Evolutionary conservation across 192 early-diverging fungal species (phyloP), one percentile per base, ranked within the genome.

Genomic region (Rhizophlyctis rosea): DNA sequence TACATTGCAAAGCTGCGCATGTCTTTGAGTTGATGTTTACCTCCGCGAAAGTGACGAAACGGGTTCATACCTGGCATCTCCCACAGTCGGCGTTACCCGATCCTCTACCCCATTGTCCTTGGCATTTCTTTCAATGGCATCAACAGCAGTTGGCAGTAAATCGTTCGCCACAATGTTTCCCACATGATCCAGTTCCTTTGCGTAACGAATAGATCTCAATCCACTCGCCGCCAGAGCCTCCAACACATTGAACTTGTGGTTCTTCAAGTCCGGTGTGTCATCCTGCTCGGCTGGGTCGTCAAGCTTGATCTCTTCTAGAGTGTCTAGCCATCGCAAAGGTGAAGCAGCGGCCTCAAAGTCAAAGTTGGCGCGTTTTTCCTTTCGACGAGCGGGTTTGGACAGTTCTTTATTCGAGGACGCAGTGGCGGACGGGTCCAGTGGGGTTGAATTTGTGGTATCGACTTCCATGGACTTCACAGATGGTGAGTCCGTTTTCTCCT

Each of bases 141-240:
- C 81, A 7, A 97, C 93, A 11, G 97, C 97, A 30, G 91, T 86
- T n/a, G 78, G 65, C 62, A 88, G 84, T 28, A 99, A 72, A 70
- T 99, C 97, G 72, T 99, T 99, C 18, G 92, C 88, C 9, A 96
- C 63, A 64, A 99, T 94, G 27, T 85, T 73, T 27, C 79, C 76
- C 2, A 95, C 77, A 30, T 79, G 75, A 2, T 44, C 24, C 32
- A 97, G 90, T 67, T 98, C 95, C 64, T 93, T 93, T 39, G 95
- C 97, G 66, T 99, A 99, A 24, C 97, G 90, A 57, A 99, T 86
- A 3, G 96, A 93, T 47, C 97, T 82, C 44, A 99, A 71, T 4
- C 97, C 97, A 29, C 92, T 91, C 13, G 97, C 97, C 0, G 94
- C 88, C 24, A 99, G 82, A 3, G 94, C 97, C 73, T 99, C 97